Base-by-base conservation (phyloP, 192 early-diverging fungal genomes). In the Podila epicladia region DNA sequence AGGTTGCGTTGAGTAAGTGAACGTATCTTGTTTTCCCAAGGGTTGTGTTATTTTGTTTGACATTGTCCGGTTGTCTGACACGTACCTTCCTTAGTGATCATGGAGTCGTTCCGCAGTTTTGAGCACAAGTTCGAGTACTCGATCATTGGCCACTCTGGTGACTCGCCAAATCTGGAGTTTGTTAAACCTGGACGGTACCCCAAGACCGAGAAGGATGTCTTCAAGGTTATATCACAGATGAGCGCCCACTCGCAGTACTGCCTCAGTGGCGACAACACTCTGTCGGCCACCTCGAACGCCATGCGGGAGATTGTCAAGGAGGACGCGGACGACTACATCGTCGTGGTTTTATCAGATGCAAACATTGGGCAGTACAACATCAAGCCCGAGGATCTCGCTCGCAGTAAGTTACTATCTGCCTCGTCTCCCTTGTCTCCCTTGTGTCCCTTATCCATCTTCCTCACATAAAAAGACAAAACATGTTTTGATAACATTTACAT, bases 351-450 rank as follows among this genome's bases (percentile, higher is more conserved):
- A 28, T 93, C 92, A 22, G 94, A 95, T 82, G 94, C 94, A 15
- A 95, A 95, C 73, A 87, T 95, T 67, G 76, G 82, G 12, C 91
- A 92, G 68, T 95, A 95, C 79, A 92, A 90, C 62, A 95, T 95
- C 65, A 84, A 86, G n/a, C 92, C 94, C 12, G 79, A 86, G 24
- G 88, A 89, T 49, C 85, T 94, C 72, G 89, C 82, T 31, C 85
- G 83, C 82, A 84, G 89, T 90, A 87, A 68, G 78, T 79, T 2
- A 20, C 33, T n/a, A 32, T 58, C 9, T 24, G 32, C 29, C 29
- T 29, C n/a, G 37, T 58, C 9, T 24, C 41, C 29, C 29, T 29
- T 29, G 3, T 29, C 29, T 29, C 29, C 1, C 29, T 3, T 3
- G 3, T 29, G 29, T 3, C 29, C n/a, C n/a, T n/a, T n/a, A n/a